Evolutionary conservation across 306 rosid species (phyloP).

Genomic region (Quercus rubra): DNA sequence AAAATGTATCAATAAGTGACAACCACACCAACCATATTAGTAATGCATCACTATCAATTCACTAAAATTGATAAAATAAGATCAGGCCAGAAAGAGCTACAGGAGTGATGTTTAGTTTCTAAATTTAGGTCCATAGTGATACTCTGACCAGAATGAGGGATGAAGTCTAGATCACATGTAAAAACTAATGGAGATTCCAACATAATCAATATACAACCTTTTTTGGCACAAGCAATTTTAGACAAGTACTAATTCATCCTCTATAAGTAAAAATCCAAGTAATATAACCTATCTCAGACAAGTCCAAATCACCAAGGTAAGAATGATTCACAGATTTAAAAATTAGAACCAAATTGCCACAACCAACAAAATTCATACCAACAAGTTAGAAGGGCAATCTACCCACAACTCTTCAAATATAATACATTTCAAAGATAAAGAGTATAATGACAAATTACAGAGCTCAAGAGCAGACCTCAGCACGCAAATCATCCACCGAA

Average conservation of each 20-base stretch:
- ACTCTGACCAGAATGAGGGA: not conserved
- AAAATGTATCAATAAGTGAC: not conserved
- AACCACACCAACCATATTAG: not conserved
- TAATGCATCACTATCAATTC: not conserved
- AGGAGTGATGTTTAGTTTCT: not conserved
- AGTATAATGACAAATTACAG: not conserved
- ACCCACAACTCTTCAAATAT: not conserved
- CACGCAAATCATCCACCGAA: conserved; percentile 88
- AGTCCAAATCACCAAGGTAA: conserved; percentile 2
- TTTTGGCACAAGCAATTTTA: not conserved
- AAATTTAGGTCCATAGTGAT: not conserved
- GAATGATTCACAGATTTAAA: not conserved
- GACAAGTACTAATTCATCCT: not conserved
- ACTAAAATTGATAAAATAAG: not conserved
- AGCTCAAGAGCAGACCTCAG: conserved; percentile 60
- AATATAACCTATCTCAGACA: not conserved
- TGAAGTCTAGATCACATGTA: not conserved
- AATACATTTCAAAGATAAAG: not conserved
- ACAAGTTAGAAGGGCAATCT: conserved; percentile 9
- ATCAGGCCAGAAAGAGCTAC: not conserved
- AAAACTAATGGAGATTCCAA: not conserved
- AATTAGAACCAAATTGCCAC: not conserved
- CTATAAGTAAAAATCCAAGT: not conserved
- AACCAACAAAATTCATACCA: not conserved
- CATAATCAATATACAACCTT: not conserved